A percentile compares a stretch with the other conserved stretches of the same genome.
Conservation (phyloP, 2,329 filamentous ascomycete genomes). For the Alternaria dauci region DNA sequence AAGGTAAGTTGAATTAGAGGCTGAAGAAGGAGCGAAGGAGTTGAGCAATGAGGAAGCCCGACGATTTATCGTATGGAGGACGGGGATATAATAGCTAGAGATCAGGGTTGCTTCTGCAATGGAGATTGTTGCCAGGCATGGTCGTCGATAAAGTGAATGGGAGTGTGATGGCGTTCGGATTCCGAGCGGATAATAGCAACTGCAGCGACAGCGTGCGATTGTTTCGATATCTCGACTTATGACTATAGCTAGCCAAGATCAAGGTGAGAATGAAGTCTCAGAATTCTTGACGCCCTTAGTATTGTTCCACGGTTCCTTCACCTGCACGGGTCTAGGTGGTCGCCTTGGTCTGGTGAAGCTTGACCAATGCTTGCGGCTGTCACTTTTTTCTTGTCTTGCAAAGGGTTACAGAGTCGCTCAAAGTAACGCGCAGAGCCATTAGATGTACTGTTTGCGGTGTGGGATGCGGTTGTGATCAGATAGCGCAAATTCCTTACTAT, state of each 20-base stretch:
- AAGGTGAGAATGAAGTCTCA: background rate
- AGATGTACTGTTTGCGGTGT: slow-evolving; percentile 22
- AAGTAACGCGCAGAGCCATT: slow-evolving; percentile 1
- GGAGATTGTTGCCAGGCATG: slow-evolving; percentile 12
- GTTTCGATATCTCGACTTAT: slow-evolving; percentile 19
- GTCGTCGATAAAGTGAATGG: slow-evolving; percentile 14
- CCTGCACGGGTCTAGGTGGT: slow-evolving; percentile 7
- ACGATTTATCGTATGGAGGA: background rate
- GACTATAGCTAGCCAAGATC: slow-evolving; percentile 1
- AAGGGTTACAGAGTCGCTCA: slow-evolving; percentile 6
- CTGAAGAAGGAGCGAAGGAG: slow-evolving; percentile 13
- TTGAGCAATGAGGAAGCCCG: background rate
- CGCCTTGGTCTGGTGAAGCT: slow-evolving; percentile 11
- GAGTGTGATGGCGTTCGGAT: slow-evolving; percentile 15
- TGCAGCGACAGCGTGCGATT: slow-evolving; percentile 4
- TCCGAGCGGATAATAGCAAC: slow-evolving; percentile 20
- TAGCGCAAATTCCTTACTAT: slow-evolving; percentile 44
- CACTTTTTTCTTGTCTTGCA: slow-evolving; percentile 24
- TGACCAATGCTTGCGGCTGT: slow-evolving; percentile 14
- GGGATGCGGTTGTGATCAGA: slow-evolving; percentile 14
- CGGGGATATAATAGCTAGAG: slow-evolving; percentile 14
- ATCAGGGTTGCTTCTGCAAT: background rate
- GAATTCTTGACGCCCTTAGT: slow-evolving; percentile 25
- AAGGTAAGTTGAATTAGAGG: background rate
- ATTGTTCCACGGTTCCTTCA: slow-evolving; percentile 33